Percentiles rank a stretch among this genome's conserved stretches.
phyloP scores from a whole-genome alignment of 2,329 filamentous ascomycete species.

The Tetracladium maxilliforme region DNA sequence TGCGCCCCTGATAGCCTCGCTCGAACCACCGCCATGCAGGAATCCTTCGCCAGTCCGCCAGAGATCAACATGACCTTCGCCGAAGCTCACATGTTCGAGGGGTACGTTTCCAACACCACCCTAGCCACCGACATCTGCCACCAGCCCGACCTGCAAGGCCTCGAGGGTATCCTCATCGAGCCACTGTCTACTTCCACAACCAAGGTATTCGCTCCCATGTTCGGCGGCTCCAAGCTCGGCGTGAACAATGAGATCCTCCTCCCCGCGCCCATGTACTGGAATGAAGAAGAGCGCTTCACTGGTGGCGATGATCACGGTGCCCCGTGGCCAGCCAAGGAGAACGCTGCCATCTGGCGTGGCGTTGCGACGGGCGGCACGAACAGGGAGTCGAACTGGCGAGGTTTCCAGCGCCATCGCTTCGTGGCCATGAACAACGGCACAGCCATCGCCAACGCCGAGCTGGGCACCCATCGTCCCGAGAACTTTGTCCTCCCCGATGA shows the following conservation, averaged over 20 bases:
- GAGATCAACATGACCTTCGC: constrained; percentile 28
- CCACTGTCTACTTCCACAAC: constrained; percentile 41
- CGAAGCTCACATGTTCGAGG: constrained; percentile 33
- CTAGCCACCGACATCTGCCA: constrained; percentile 48
- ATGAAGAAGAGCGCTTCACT: constrained; percentile 44
- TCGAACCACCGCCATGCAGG: constrained; percentile 27
- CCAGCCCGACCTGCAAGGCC: constrained; percentile 45
- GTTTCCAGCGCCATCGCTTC: constrained; percentile 38
- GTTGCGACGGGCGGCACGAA: constrained; percentile 52
- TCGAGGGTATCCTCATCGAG: constrained; percentile 50
- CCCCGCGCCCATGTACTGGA: constrained; percentile 56
- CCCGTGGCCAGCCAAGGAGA: constrained; percentile 40
- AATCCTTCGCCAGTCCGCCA: constrained; percentile 27
- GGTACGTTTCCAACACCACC: constrained; percentile 47
- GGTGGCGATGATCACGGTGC: constrained; percentile 37
- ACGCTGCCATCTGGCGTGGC: constrained; percentile 46
- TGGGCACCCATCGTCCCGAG: constrained; percentile 25
- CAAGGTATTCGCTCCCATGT: constrained; percentile 45
- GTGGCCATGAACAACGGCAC: constrained; percentile 35
- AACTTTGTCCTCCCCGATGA: constrained; percentile 38
- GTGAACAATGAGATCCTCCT: constrained; percentile 59
- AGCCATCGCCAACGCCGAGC: constrained; percentile 35
- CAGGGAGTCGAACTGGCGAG: constrained; percentile 31
- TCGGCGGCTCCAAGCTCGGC: constrained; percentile 52
- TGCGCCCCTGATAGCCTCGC: constrained; percentile 50